phyloP scores from a whole-genome alignment of 2,329 filamentous ascomycete genomes.

The Chrysosporium keratinophilum region DNA sequence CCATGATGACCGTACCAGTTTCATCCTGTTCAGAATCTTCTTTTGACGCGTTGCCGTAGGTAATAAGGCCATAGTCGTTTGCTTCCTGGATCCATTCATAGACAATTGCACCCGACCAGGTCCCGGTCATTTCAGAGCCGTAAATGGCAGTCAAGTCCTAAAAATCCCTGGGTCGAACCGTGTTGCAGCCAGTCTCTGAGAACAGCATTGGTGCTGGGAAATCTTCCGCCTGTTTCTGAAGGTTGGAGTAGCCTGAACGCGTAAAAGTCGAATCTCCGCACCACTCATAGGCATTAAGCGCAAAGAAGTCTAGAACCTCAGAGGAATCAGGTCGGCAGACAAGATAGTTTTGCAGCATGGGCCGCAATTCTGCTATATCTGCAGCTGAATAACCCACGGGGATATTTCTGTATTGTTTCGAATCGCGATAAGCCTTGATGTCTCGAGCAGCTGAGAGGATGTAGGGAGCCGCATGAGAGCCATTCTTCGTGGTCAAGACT shows the following conservation, averaged over 20 bases:
- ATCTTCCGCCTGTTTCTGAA: slow-evolving; percentile 55
- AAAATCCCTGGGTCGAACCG: slow-evolving; percentile 35
- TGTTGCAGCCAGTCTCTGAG: slow-evolving; percentile 78
- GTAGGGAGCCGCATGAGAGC: slow-evolving; percentile 61
- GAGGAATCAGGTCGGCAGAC: slow-evolving; percentile 60
- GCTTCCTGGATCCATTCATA: slow-evolving; percentile 85
- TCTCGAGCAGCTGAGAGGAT: slow-evolving; percentile 74
- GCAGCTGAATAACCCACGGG: slow-evolving; percentile 81
- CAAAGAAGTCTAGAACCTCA: slow-evolving; percentile 71
- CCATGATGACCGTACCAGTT: slow-evolving; percentile 46
- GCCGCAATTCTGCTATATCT: slow-evolving; percentile 61
- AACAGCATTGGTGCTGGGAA: slow-evolving; percentile 84
- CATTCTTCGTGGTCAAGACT: slow-evolving; percentile 47
- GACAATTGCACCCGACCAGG: slow-evolving; percentile 67
- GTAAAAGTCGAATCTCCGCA: slow-evolving; percentile 50
- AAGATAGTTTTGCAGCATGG: slow-evolving; percentile 61
- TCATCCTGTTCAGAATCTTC: slow-evolving; percentile 19
- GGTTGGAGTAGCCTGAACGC: slow-evolving; percentile 57
- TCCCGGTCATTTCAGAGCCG: slow-evolving; percentile 57
- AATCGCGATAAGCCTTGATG: slow-evolving; percentile 68
- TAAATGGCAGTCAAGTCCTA: slow-evolving; percentile 67
- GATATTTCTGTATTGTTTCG: slow-evolving; percentile 67
- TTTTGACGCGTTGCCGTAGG: slow-evolving; percentile 52
- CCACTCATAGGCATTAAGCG: slow-evolving; percentile 78
- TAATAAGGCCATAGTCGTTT: slow-evolving; percentile 73